Base-by-base conservation (phyloP, 306 rosid species). In the Ceratonia siliqua region DNA sequence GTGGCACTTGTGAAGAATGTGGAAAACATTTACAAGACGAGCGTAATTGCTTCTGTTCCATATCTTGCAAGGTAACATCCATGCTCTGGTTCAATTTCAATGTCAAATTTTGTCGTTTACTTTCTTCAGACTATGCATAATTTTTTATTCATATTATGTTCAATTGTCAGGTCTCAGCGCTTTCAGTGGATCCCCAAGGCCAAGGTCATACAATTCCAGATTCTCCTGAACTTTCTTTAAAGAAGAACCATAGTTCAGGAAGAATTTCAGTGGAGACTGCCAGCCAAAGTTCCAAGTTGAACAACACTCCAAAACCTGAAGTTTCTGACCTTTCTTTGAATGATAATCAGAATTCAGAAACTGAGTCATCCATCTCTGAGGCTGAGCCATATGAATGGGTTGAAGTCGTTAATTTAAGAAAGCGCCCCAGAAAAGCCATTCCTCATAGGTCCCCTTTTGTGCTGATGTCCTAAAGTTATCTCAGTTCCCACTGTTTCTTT, bases 1-100 rank as follows among this genome's bases (percentile, higher is more conserved):
- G 96, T 54, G 92, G 92, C 74, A 76, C 89, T 27, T 94, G 99
- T 70, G 95, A 91, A 84, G 89, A 83, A 70, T 94, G 99, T 77
- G 93, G 93, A 57, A 90, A 89, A 82, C 88, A 85, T 79, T 74
- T 94, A 8, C 99, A 84, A 85, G 99, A 94, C 72, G 83, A 84
- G 78, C 88, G 92, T 11, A 94, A 92, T 69, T 83, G 88, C 77
- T 94, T 85, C 81, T 94, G 99, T 81, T 94, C 99, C 41, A 88
- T 94, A 63, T 86, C 91, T 48, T 94, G 99, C 88, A 94, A 94
- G 94, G 99, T 94, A 88, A 81, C 56, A 27, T 10, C 42, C 57
- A 55, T 62, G 20, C 20, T 78, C 46, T 68, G 63, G 30, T 54
- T 25, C 13, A 32, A 54, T 76, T 54, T 25, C 13, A 32, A 54